Conservation (phyloP, 768 basidiomycete species). For the Cyathus striatus region DNA sequence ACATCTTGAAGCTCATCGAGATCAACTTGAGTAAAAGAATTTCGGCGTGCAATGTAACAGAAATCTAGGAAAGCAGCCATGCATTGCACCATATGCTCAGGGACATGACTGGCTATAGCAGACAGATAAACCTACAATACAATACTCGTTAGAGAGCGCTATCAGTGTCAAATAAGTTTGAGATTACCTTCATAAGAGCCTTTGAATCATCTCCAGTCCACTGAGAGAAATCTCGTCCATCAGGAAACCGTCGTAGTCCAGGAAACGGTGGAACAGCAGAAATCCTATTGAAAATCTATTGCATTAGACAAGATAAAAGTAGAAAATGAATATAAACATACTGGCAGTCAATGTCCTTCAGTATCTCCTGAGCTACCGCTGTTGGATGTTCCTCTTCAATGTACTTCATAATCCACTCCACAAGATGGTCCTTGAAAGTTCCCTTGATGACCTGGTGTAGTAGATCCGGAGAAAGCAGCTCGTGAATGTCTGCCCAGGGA, state of each 20-base stretch:
- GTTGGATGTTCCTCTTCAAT: conserved; percentile 9
- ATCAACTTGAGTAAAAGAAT: background rate
- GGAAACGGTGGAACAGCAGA: conserved; percentile 3
- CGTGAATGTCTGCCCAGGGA: conserved; percentile 30
- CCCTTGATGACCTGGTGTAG: conserved; percentile 38
- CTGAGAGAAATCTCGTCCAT: conserved; percentile 2
- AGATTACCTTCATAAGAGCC: conserved; percentile 7
- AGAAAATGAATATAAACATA: conserved; percentile 5
- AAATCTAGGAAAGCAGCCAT: conserved; percentile 13
- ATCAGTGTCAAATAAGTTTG: background rate
- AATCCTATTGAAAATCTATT: conserved; percentile 3
- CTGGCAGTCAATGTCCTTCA: conserved; percentile 25
- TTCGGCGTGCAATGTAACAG: conserved; percentile 10
- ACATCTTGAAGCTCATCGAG: conserved; percentile 1
- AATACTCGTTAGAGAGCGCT: background rate
- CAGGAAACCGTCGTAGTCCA: conserved; percentile 2
- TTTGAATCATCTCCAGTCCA: conserved; percentile 8
- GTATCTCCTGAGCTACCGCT: conserved; percentile 10
- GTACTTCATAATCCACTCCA: conserved; percentile 24
- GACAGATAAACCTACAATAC: background rate
- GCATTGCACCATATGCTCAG: conserved; percentile 9
- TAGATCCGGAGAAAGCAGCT: conserved; percentile 24
- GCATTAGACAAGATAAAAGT: background rate
- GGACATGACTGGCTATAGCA: conserved; percentile 13
- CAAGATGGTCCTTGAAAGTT: conserved; percentile 35